A percentile compares a stretch with the other conserved stretches of the same genome.
These are phyloP conservation scores for Amanita phalloides DNA, from an alignment of 768 basidiomycete genomes.

Conservation along the genomic window DNA sequence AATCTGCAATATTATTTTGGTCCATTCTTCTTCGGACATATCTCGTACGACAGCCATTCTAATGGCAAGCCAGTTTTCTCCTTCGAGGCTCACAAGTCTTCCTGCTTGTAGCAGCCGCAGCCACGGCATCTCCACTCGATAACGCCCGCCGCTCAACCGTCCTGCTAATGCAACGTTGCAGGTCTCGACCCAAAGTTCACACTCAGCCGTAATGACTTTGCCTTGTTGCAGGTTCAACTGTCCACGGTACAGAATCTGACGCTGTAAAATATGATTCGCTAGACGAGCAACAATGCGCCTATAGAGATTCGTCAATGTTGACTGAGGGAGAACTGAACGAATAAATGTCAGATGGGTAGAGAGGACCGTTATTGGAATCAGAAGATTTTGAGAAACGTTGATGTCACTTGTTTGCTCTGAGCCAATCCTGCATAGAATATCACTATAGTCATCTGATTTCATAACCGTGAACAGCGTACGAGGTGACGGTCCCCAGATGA, in stretches of 20 bases:
- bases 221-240: constrained; percentile 54
- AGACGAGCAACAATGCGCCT: constrained; percentile 62
- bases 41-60: constrained; percentile 37
- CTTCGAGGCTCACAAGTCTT: constrained; percentile 53
- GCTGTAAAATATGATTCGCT: constrained; percentile 71
- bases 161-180: constrained; percentile 49
- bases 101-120: constrained; percentile 58
- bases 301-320: constrained; percentile 54
- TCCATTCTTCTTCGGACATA: constrained; percentile 41
- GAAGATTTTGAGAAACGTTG: constrained; percentile 57
- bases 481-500: constrained; percentile 52
- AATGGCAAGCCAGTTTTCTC: constrained; percentile 37
- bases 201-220: constrained; percentile 54
- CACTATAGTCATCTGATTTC: not conserved
- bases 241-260: constrained; percentile 72
- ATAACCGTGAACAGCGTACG: constrained; percentile 10
- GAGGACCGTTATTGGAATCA: constrained; percentile 67
- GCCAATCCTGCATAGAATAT: not conserved
- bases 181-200: constrained; percentile 76
- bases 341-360: constrained; percentile 73
- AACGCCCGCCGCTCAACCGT: constrained; percentile 31
- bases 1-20: constrained; percentile 35
- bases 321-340: constrained; percentile 47
- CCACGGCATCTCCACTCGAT: constrained; percentile 70
- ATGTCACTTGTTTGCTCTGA: constrained; percentile 22